Conservation (phyloP, 768 basidiomycete genomes). For the Thelephora aurantiotincta region DNA sequence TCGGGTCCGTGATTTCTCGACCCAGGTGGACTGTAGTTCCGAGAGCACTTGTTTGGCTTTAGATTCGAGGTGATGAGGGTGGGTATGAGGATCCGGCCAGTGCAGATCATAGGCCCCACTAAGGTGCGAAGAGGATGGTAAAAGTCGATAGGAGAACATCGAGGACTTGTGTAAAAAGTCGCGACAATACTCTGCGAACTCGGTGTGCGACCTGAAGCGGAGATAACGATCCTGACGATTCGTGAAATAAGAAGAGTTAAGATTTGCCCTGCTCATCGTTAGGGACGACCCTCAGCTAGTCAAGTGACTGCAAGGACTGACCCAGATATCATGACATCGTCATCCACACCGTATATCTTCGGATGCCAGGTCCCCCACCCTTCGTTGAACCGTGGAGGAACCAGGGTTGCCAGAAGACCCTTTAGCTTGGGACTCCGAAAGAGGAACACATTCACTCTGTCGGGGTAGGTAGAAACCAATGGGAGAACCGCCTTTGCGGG, state of each 20-base stretch:
- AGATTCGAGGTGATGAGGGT: conserved; percentile 57
- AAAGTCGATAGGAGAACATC: conserved; percentile 55
- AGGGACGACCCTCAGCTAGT: neutral
- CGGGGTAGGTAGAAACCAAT: conserved; percentile 55
- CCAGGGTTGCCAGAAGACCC: conserved; percentile 55
- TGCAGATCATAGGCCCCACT: conserved; percentile 33
- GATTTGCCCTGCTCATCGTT: conserved; percentile 62
- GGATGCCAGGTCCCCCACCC: conserved; percentile 99
- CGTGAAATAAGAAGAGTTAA: conserved; percentile 87
- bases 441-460: conserved; percentile 62
- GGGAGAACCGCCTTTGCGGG: conserved; percentile 58
- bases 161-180: conserved; percentile 59
- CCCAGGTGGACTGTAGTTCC: conserved; percentile 38
- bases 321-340: conserved; percentile 90
- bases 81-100: conserved; percentile 53
- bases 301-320: conserved; percentile 21
- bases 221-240: conserved; percentile 93
- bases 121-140: conserved; percentile 13
- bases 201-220: conserved; percentile 44
- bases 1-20: conserved; percentile 3
- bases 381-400: conserved; percentile 92
- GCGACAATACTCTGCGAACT: conserved; percentile 71
- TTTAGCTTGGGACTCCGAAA: conserved; percentile 82
- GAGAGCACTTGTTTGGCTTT: conserved; percentile 43
- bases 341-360: conserved; percentile 89